A percentile compares a stretch with the other conserved stretches of the same genome.
These are phyloP conservation scores for Starmerella lactis-condensi DNA, from an alignment of 805 yeast genomes.

Conservation along the genomic window DNA sequence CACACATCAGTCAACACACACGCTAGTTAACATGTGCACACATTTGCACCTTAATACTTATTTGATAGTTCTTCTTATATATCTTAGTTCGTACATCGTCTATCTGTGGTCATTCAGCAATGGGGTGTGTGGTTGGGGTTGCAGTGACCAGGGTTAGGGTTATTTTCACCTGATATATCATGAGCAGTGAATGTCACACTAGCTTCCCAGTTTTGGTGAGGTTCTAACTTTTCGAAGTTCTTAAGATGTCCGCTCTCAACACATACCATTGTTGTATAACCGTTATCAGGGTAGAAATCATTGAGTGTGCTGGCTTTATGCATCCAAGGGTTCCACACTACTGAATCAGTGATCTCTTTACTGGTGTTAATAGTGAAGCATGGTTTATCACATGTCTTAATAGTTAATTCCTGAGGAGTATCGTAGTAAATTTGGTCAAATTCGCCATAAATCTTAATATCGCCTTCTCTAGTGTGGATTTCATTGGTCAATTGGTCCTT, in stretches of 20 bases:
- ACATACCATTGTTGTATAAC: slow-evolving; percentile 77
- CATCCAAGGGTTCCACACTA: slow-evolving; percentile 98
- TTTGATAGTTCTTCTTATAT: too few species aligned
- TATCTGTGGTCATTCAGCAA: too few species aligned
- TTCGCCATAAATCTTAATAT: slow-evolving; percentile 31
- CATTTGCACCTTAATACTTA: too few species aligned
- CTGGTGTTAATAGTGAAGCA: slow-evolving; percentile 43
- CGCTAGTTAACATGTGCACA: too few species aligned
- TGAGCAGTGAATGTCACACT: slow-evolving; percentile 9
- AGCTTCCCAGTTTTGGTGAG: slow-evolving; percentile 65
- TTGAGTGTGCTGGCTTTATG: slow-evolving; percentile 64
- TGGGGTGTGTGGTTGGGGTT: too few species aligned
- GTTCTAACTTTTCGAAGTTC: slow-evolving; percentile 40
- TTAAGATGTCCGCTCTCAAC: slow-evolving; percentile 84
- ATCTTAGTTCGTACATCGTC: too few species aligned
- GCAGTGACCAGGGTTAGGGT: slow-evolving; percentile 1
- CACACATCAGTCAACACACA: too few species aligned
- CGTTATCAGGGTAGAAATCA: slow-evolving; percentile 74
- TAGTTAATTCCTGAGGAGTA: slow-evolving; percentile 36
- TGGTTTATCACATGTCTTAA: slow-evolving; percentile 54
- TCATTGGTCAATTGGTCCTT: slow-evolving; percentile 52
- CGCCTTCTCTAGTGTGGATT: slow-evolving; percentile 24
- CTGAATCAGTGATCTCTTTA: slow-evolving; percentile 37
- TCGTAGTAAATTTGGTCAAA: slow-evolving; percentile 67
- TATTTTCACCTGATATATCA: too few species aligned